Percentiles rank a stretch among this genome's conserved stretches.
phyloP scores from a whole-genome alignment of 148 eudicot genomes.

The Camellia sinensis region DNA sequence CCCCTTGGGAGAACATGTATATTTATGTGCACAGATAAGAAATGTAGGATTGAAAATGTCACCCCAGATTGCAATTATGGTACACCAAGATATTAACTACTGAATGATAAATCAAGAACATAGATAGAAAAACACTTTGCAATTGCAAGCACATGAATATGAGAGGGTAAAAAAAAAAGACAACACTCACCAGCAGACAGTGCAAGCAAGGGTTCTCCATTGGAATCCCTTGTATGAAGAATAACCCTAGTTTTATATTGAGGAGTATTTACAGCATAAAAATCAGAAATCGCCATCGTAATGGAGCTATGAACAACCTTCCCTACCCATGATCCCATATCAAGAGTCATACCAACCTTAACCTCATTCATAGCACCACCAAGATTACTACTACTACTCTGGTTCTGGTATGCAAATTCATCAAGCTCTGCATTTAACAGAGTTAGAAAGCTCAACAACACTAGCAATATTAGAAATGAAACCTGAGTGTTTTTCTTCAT shows the following conservation, averaged over 20 bases:
- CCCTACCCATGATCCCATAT: slow-evolving; percentile 21
- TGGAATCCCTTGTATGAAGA: slow-evolving; percentile 27
- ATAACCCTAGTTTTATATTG: slow-evolving; percentile 23
- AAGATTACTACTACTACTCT: background rate
- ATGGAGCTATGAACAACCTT: slow-evolving; percentile 23
- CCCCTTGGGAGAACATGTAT: background rate
- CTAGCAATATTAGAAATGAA: too few species aligned
- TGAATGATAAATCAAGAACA: background rate
- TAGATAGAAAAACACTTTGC: background rate
- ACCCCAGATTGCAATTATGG: background rate
- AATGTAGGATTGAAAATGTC: background rate
- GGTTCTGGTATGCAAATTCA: too few species aligned
- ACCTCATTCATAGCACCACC: background rate
- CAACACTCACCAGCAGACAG: slow-evolving; percentile 24
- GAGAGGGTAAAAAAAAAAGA: background rate
- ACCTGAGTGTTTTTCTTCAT: too few species aligned
- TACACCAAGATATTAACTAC: background rate
- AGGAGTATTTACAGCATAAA: slow-evolving; percentile 25
- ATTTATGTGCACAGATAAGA: background rate
- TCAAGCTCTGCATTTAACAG: too few species aligned
- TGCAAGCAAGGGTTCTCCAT: slow-evolving; percentile 18
- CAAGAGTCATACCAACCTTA: slow-evolving; percentile 28
- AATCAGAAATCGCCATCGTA: slow-evolving; percentile 32
- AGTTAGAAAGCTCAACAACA: too few species aligned
- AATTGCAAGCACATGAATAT: background rate